Conservation (phyloP, 192 early-diverging fungal genomes). For the Coemansia reversa region DNA sequence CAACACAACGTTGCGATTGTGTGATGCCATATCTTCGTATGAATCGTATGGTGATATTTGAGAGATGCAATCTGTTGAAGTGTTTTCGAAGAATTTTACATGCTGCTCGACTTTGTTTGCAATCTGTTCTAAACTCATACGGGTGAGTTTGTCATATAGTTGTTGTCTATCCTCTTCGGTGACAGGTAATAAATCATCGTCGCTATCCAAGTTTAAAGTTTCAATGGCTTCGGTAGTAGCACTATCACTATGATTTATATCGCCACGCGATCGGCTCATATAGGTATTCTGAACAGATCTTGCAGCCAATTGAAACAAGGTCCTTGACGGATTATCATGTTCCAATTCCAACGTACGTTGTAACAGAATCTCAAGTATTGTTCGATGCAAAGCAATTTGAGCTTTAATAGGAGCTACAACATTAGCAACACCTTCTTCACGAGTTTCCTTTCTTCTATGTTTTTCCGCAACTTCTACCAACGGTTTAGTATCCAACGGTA, state of each 20-base stretch:
- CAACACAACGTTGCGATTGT: conserved; percentile 29
- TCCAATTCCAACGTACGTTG: conserved; percentile 24
- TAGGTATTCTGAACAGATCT: conserved; percentile 7
- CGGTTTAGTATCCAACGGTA: not conserved
- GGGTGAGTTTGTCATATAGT: conserved; percentile 6
- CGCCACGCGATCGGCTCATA: not conserved
- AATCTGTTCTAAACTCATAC: conserved; percentile 24
- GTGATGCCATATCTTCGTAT: conserved; percentile 7
- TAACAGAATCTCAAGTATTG: conserved; percentile 16
- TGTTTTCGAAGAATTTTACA: conserved; percentile 23
- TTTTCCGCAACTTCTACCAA: conserved; percentile 21
- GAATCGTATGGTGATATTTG: conserved; percentile 28
- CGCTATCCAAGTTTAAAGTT: not conserved
- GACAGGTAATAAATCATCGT: not conserved
- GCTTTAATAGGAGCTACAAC: conserved; percentile 23
- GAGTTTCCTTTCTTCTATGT: conserved; percentile 15
- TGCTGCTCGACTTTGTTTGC: conserved; percentile 23
- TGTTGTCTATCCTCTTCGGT: conserved; percentile 1
- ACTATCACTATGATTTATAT: not conserved
- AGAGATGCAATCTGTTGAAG: conserved; percentile 20
- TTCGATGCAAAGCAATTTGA: conserved; percentile 24
- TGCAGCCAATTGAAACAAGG: conserved; percentile 29
- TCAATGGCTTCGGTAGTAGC: not conserved
- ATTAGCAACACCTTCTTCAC: conserved; percentile 4
- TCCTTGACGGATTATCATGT: conserved; percentile 23